Conservation (phyloP, 495 filamentous ascomycete genomes). For the Penicillium nucicola region DNA sequence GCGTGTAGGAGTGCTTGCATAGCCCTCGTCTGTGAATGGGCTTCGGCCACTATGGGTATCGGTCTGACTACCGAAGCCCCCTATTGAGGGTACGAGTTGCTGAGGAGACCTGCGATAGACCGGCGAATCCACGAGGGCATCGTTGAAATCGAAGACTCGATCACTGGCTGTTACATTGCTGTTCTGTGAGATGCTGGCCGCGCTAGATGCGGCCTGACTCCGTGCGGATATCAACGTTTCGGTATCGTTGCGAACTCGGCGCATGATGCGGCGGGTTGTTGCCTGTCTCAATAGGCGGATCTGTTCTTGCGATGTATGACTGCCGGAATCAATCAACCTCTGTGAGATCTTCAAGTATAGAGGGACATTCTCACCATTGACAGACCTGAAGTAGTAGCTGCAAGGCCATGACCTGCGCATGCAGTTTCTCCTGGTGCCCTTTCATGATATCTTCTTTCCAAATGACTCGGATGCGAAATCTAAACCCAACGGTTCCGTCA, state of each 20-base stretch:
- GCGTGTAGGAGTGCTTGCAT: slow-evolving; percentile 13
- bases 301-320: slow-evolving; percentile 35
- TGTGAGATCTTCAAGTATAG: background rate
- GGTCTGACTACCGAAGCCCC: slow-evolving; percentile 4
- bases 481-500: slow-evolving; percentile 15
- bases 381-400: slow-evolving; percentile 44
- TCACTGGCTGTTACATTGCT: slow-evolving; percentile 28
- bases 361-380: slow-evolving; percentile 33
- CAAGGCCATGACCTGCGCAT: slow-evolving; percentile 38
- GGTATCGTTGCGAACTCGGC: slow-evolving; percentile 40
- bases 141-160: slow-evolving; percentile 34
- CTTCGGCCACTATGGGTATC: slow-evolving; percentile 5
- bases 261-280: slow-evolving; percentile 37
- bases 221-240: slow-evolving; percentile 30
- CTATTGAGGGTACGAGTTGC: slow-evolving; percentile 8
- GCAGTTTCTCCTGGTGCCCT: slow-evolving; percentile 37
- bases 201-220: slow-evolving; percentile 25
- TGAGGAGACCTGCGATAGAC: slow-evolving; percentile 28
- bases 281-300: slow-evolving; percentile 30
- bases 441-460: slow-evolving; percentile 47
- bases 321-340: slow-evolving; percentile 11
- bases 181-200: slow-evolving; percentile 25
- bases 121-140: slow-evolving; percentile 20
- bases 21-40: slow-evolving; percentile 22
- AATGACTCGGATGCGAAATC: slow-evolving; percentile 23